These are phyloP conservation scores for Moesziomyces antarcticus DNA, from an alignment of 1,284 basidiomycete genomes.

Conservation along the genomic window DNA sequence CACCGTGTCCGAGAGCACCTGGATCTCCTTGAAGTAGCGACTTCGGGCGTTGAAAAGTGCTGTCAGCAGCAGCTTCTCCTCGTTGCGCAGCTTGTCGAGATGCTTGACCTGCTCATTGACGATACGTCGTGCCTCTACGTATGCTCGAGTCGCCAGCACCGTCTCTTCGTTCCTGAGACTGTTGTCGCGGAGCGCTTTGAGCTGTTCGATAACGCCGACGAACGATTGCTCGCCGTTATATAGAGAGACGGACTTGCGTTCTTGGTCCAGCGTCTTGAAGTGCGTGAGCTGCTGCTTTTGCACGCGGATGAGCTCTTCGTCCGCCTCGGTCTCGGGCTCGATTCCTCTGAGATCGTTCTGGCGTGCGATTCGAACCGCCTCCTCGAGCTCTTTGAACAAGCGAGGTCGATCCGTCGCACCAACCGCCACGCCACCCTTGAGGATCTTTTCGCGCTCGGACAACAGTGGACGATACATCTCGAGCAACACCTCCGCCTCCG, in stretches of 20 bases:
- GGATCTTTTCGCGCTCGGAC: constrained; percentile 58
- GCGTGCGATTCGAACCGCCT: constrained; percentile 24
- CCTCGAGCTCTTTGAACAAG: constrained; percentile 55
- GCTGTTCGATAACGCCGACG: constrained; percentile 14
- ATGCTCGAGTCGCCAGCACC: constrained; percentile 22
- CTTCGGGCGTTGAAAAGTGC: constrained; percentile 57
- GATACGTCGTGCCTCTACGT: constrained; percentile 28
- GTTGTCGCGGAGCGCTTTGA: constrained; percentile 41
- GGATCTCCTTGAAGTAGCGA: constrained; percentile 63
- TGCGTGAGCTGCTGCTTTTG: constrained; percentile 54
- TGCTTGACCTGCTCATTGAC: constrained; percentile 37
- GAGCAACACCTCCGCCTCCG: constrained; percentile 61
- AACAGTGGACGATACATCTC: constrained; percentile 64
- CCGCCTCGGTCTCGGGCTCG: constrained; percentile 28
- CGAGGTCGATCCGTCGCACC: constrained; percentile 54
- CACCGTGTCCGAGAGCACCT: constrained; percentile 61
- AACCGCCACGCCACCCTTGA: constrained; percentile 53
- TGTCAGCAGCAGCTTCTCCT: constrained; percentile 40
- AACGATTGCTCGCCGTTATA: constrained; percentile 16
- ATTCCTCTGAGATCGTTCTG: constrained; percentile 26
- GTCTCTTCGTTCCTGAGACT: constrained; percentile 33
- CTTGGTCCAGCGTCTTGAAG: constrained; percentile 55
- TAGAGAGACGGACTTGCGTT: constrained; percentile 36
- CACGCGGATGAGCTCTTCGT: constrained; percentile 44
- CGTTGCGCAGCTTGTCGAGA: constrained; percentile 45